Percentiles rank a stretch among this genome's conserved stretches.
Conservation (phyloP, 441 rosid species). For the Brassica balearica region DNA sequence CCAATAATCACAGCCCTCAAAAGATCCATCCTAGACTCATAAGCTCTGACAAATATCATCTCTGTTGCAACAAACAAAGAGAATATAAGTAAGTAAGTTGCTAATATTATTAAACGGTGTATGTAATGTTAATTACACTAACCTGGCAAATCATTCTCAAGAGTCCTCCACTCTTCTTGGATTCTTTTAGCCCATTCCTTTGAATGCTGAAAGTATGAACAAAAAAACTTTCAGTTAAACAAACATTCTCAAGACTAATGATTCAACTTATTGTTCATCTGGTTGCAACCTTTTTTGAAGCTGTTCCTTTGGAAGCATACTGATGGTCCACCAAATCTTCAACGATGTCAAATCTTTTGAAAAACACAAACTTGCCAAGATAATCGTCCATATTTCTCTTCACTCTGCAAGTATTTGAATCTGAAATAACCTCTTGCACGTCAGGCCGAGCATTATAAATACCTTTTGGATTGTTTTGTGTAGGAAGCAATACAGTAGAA, state of each 20-base stretch:
- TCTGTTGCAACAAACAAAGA: slow-evolving; percentile 53
- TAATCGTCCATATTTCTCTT: neutral
- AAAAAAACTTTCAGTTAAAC: neutral
- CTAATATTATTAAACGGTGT: neutral
- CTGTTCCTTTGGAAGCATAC: neutral
- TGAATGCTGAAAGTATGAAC: neutral
- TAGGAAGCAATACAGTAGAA: neutral
- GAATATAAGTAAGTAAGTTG: neutral
- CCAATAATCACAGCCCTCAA: neutral
- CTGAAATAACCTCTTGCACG: neutral
- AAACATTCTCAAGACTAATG: neutral
- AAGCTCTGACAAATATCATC: slow-evolving; percentile 56
- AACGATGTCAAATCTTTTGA: slow-evolving; percentile 3
- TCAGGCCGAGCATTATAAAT: neutral
- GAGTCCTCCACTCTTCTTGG: neutral
- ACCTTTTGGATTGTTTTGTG: neutral
- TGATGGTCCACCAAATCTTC: slow-evolving; percentile 7
- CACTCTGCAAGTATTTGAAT: neutral
- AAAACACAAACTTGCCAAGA: neutral
- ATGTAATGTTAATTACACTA: neutral
- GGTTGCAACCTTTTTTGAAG: neutral
- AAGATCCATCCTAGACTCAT: neutral
- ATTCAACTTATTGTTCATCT: neutral
- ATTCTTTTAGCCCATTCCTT: slow-evolving; percentile 7
- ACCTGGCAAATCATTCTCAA: slow-evolving; percentile 3